Percentiles rank a stretch among this genome's conserved stretches.
Conservation (phyloP, 108 stramenopile genomes). For the Cylindrotheca closterium region DNA sequence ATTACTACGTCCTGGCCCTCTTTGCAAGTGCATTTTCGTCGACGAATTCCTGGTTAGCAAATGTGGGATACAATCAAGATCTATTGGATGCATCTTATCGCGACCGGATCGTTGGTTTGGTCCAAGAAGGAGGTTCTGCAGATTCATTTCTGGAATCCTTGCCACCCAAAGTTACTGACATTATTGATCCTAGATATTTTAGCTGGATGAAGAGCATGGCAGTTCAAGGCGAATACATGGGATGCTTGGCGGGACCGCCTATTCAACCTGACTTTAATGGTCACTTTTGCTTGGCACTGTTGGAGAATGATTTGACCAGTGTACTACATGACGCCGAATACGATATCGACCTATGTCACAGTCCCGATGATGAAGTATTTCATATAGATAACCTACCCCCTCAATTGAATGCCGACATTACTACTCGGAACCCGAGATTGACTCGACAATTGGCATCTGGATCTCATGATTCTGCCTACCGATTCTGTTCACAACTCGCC, state of each 20-base stretch:
- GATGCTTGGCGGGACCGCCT: neutral
- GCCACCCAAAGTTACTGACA: neutral
- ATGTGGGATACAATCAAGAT: neutral
- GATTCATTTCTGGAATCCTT: neutral
- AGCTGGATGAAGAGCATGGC: neutral
- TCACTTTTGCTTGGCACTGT: neutral
- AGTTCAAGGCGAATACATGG: neutral
- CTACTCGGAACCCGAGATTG: neutral
- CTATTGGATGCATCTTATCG: neutral
- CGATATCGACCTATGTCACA: neutral
- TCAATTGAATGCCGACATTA: no score
- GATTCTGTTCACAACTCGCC: neutral
- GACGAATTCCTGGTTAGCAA: neutral
- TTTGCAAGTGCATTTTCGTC: neutral
- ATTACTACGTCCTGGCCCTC: neutral
- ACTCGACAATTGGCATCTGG: neutral
- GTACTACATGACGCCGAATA: neutral
- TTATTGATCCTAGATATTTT: neutral
- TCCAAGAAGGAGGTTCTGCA: neutral
- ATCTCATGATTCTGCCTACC: neutral
- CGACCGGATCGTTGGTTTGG: neutral
- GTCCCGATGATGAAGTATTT: neutral
- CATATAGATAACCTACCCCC: neutral
- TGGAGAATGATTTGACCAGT: neutral
- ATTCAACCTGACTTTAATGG: neutral